These are phyloP conservation scores for Xylariaceae sp. DNA, from an alignment of 2,329 filamentous ascomycete genomes.

Conservation along the genomic window DNA sequence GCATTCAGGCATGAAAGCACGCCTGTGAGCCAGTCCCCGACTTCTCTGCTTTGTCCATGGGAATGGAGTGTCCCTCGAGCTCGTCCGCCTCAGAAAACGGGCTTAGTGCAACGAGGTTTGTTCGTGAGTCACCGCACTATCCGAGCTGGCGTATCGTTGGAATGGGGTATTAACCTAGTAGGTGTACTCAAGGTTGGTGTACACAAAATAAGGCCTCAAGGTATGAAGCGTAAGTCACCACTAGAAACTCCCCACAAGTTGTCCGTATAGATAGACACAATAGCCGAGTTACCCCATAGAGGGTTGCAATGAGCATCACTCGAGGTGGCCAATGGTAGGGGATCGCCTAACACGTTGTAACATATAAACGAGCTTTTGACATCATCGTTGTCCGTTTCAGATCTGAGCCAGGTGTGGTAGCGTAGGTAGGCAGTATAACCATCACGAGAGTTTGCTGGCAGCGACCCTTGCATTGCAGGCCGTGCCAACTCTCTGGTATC, in stretches of 20 bases:
- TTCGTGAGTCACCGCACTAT: neutral
- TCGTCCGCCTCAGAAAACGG: neutral
- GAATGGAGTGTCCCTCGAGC: neutral
- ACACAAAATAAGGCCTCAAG: neutral
- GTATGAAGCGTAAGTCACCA: neutral
- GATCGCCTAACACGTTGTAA: neutral
- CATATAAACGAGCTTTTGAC: neutral
- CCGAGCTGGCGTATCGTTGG: too few species aligned
- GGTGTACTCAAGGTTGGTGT: neutral
- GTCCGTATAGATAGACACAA: neutral
- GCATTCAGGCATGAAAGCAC: neutral
- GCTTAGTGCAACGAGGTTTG: neutral
- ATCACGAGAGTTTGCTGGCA: neutral
- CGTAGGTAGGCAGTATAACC: neutral
- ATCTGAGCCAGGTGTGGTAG: neutral
- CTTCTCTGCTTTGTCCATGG: neutral
- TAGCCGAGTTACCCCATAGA: neutral
- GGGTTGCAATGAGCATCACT: neutral
- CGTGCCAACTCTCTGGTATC: constrained; percentile 3
- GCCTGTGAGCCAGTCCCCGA: neutral
- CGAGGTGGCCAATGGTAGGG: constrained; percentile 3
- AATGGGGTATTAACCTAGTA: neutral
- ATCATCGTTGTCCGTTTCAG: constrained; percentile 3
- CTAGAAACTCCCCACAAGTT: neutral
- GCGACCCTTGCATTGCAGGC: neutral